phyloP scores from a whole-genome alignment of 495 filamentous ascomycete genomes.

The Aspergillus baeticus region DNA sequence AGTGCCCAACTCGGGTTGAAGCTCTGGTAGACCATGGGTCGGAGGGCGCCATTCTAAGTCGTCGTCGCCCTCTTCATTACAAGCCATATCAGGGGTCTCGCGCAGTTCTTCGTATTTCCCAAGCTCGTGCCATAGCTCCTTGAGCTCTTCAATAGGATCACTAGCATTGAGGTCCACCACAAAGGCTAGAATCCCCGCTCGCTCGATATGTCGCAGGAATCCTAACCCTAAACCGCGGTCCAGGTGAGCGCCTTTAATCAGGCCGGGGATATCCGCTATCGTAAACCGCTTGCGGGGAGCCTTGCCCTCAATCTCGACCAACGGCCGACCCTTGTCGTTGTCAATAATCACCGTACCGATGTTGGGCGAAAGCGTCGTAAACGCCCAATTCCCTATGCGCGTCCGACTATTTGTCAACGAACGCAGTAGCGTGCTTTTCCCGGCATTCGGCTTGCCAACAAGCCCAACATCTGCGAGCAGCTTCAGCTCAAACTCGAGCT shows the following conservation, averaged over 20 bases:
- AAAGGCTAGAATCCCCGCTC: conserved; percentile 88
- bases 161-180: conserved; percentile 82
- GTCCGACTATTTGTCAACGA: conserved; percentile 82
- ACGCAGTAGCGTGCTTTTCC: conserved; percentile 89
- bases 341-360: conserved; percentile 95
- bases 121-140: conserved; percentile 85
- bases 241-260: conserved; percentile 86
- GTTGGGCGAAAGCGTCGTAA: conserved; percentile 90
- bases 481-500: conserved; percentile 88
- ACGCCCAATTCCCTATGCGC: conserved; percentile 91
- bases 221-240: conserved; percentile 89
- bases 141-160: conserved; percentile 73
- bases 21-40: conserved; percentile 24
- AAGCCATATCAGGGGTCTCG: conserved; percentile 51
- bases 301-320: conserved; percentile 39
- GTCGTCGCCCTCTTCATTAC: conserved; percentile 47
- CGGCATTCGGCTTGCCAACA: conserved; percentile 93
- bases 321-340: conserved; percentile 68
- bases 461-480: conserved; percentile 91
- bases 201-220: conserved; percentile 92
- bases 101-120: conserved; percentile 79
- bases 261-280: conserved; percentile 91
- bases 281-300: conserved; percentile 72
- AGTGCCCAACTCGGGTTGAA: conserved; percentile 18
- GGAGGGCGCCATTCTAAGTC: conserved; percentile 23